Evolutionary conservation across 139 green algal genomes (phyloP), one percentile per base, ranked within the genome.

Genomic region (Chlamydomonas schloesseri): DNA sequence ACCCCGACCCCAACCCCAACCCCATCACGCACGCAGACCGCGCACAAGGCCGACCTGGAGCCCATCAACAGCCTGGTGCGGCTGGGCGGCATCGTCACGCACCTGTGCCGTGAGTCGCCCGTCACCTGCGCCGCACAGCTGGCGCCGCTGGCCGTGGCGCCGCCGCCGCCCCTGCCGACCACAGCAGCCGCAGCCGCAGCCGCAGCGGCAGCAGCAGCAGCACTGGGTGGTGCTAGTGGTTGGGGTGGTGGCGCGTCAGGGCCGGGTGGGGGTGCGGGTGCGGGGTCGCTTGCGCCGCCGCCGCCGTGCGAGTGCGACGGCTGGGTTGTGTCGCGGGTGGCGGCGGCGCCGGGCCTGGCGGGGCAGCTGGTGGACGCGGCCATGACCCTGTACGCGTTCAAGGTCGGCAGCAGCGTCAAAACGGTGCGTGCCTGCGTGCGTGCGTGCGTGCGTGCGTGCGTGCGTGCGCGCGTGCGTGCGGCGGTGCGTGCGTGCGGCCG

Each of bases 371-470:
- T 96, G 26, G 88, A 97, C 77, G 72, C 82, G 18, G 82, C 94
- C 37, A 71, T 98, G 68, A 73, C 95, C 72, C 88, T 98, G 83
- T 98, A 97, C 91, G 93, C 67, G 10, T 58, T 57, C 80, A 67
- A 70, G 55, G 80, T 86, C 9, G 80, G 68, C 9, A n/a, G n/a
- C 37, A 84, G 78, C 78, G 46, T 84, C 42, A 70, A 57, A 31
- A 74, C 75, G 64, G 78, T 84, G 42, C 42, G 89, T 42, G 28
- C n/a, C 73, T 70, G 20, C 33, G 29, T n/a, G 24, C 42, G 8
- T 50, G n/a, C n/a, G n/a, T n/a, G n/a, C n/a, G n/a, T n/a, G n/a
- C n/a, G n/a, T n/a, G n/a, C n/a, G n/a, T n/a, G n/a, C n/a, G n/a
- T n/a, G n/a, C n/a, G n/a, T n/a, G n/a, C n/a, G n/a, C n/a, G n/a